Percentiles rank a stretch among this genome's conserved stretches.
phyloP scores from a whole-genome alignment of 768 basidiomycete species.

The Leccinum uliginosum region DNA sequence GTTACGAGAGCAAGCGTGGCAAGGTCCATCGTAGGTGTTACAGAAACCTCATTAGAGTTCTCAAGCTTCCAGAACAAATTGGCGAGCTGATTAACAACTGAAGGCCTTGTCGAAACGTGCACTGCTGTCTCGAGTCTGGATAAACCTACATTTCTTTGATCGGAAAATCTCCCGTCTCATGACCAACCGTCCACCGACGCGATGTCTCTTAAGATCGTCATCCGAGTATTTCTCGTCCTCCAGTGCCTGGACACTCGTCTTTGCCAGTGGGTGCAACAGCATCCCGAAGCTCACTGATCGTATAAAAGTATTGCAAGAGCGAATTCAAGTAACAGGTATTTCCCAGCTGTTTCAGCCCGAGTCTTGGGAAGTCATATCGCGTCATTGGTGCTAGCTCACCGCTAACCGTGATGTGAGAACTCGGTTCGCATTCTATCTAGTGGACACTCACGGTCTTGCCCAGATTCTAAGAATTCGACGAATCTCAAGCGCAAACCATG shows the following conservation, averaged over 20 bases:
- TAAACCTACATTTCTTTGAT: constrained; percentile 72
- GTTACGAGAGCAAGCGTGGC: constrained; percentile 91
- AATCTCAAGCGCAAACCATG: constrained; percentile 8
- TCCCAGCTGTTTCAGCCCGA: constrained; percentile 85
- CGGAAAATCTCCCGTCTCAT: constrained; percentile 77
- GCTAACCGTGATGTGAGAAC: constrained; percentile 37
- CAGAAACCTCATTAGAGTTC: constrained; percentile 55
- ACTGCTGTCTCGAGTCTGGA: neutral
- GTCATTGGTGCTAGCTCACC: constrained; percentile 50
- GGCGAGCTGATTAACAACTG: constrained; percentile 80
- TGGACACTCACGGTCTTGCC: constrained; percentile 67
- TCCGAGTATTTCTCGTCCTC: constrained; percentile 74
- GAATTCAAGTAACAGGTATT: constrained; percentile 89
- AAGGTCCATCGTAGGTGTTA: constrained; percentile 81
- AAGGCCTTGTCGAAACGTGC: constrained; percentile 9
- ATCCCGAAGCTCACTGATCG: constrained; percentile 84
- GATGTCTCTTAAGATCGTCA: constrained; percentile 75
- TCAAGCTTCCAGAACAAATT: constrained; percentile 77
- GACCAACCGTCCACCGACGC: constrained; percentile 84
- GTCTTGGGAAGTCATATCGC: constrained; percentile 68
- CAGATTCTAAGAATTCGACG: constrained; percentile 53
- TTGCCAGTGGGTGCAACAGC: constrained; percentile 61
- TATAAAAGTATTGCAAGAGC: constrained; percentile 83
- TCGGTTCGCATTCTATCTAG: neutral
- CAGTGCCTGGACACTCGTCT: constrained; percentile 48